A percentile compares a stretch with the other conserved stretches of the same genome.
phyloP scores from a whole-genome alignment of 2,329 filamentous ascomycete genomes.

The Colletotrichum abscissum region DNA sequence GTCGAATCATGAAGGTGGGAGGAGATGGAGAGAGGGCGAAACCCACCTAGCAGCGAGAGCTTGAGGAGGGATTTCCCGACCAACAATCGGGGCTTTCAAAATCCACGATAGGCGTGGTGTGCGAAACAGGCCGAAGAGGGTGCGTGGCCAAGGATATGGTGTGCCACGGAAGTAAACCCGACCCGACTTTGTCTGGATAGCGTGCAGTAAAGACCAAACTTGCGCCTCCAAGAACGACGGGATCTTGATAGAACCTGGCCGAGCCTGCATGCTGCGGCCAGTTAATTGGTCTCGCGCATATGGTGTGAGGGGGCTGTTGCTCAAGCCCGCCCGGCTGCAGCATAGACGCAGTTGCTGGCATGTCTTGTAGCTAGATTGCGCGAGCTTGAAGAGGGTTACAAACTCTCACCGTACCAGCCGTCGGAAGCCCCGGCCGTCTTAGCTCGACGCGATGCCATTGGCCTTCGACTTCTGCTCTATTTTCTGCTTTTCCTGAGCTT shows the following conservation, averaged over 20 bases:
- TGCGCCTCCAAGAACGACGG: slow-evolving; percentile 7
- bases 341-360: background rate
- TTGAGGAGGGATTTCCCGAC: background rate
- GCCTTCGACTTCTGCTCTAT: background rate
- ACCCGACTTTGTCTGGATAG: background rate
- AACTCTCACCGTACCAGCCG: slow-evolving; percentile 6
- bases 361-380: background rate
- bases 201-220: slow-evolving; percentile 7
- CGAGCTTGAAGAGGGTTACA: background rate
- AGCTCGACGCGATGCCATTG: background rate
- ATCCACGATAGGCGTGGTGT: slow-evolving; percentile 4
- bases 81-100: background rate
- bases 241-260: slow-evolving; percentile 10
- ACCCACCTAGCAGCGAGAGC: background rate
- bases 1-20: background rate
- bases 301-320: background rate
- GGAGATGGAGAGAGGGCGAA: background rate
- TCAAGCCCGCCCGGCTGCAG: background rate
- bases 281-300: background rate
- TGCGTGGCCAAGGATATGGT: slow-evolving; percentile 23
- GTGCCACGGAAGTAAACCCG: slow-evolving; percentile 7
- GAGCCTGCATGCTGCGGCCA: background rate
- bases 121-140: slow-evolving; percentile 18
- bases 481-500: background rate
- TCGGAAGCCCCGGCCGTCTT: slow-evolving; percentile 16